These are phyloP conservation scores for Arachnomyces sp. DNA, from an alignment of 2,329 filamentous ascomycete species.

Conservation along the genomic window DNA sequence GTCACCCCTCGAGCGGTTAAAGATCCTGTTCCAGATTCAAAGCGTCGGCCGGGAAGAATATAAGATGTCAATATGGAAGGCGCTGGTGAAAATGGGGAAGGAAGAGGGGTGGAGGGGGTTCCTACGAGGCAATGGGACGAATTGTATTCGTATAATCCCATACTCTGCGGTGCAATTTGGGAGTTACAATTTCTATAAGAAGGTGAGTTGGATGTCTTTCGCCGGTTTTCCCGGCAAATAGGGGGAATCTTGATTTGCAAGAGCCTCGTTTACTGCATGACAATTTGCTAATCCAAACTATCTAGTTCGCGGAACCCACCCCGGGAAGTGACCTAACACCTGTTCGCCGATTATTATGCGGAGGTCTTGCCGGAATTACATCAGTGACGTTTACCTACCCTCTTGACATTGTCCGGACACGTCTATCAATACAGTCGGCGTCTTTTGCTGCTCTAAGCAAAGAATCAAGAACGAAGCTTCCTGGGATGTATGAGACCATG, in stretches of 20 bases:
- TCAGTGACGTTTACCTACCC: conserved; percentile 94
- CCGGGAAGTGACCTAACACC: conserved; percentile 68
- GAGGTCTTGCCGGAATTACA: conserved; percentile 85
- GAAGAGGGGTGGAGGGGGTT: conserved; percentile 97
- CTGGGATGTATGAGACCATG: conserved; percentile 88
- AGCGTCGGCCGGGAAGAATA: conserved; percentile 86
- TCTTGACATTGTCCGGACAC: conserved; percentile 91
- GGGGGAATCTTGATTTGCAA: too few relatives aligned
- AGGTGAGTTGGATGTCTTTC: conserved; percentile 47
- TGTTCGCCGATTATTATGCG: conserved; percentile 71
- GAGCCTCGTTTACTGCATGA: too few relatives aligned
- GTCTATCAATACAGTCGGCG: conserved; percentile 93
- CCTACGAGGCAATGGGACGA: conserved; percentile 96
- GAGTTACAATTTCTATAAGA: conserved; percentile 95
- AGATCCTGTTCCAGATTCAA: conserved; percentile 97
- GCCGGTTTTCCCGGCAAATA: too few relatives aligned
- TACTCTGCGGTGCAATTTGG: conserved; percentile 98
- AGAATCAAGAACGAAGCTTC: conserved; percentile 55
- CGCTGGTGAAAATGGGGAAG: conserved; percentile 86
- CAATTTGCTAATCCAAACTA: conserved; percentile 9
- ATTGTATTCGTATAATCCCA: conserved; percentile 95
- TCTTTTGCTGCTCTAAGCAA: conserved; percentile 72
- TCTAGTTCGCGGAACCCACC: conserved; percentile 63
- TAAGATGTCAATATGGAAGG: conserved; percentile 82
- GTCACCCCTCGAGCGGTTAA: conserved; percentile 87